Conservation (phyloP, 1,284 basidiomycete species). For the Ceratobasidium sp. region DNA sequence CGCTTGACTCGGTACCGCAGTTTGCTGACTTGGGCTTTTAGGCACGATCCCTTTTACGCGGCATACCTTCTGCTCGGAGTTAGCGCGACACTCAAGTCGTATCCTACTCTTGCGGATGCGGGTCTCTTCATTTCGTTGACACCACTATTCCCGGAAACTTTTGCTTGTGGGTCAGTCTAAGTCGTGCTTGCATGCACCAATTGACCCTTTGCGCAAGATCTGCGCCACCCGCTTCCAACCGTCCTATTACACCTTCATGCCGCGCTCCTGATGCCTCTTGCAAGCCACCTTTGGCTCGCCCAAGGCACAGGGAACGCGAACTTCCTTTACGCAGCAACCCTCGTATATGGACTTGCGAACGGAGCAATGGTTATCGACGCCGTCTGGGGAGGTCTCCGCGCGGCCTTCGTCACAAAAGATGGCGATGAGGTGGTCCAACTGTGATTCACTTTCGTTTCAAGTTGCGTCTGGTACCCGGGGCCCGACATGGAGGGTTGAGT, state of each 20-base stretch:
- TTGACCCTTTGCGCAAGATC: conserved; percentile 61
- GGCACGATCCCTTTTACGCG: conserved; percentile 85
- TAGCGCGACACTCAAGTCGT: conserved; percentile 87
- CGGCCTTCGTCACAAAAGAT: conserved; percentile 67
- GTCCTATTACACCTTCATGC: conserved; percentile 85
- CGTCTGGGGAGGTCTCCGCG: conserved; percentile 76
- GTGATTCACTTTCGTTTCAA: conserved; percentile 49
- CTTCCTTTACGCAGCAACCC: conserved; percentile 95
- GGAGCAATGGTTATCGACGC: conserved; percentile 83
- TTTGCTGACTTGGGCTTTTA: conserved; percentile 50
- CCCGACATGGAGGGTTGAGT: conserved; percentile 14
- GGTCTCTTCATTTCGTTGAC: conserved; percentile 85
- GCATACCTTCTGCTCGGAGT: conserved; percentile 79
- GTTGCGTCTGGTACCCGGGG: background rate
- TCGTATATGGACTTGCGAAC: conserved; percentile 90
- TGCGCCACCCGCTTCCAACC: conserved; percentile 87
- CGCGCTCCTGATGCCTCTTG: conserved; percentile 84
- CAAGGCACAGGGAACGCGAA: conserved; percentile 97
- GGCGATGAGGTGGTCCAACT: conserved; percentile 65
- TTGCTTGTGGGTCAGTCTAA: conserved; percentile 66
- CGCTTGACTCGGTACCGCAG: background rate
- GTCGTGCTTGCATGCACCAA: conserved; percentile 8
- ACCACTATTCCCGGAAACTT: conserved; percentile 82
- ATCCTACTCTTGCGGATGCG: conserved; percentile 88
- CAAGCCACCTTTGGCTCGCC: conserved; percentile 89